Conservation (phyloP, 1,139 yeast species). For the Zhuliangozyma blackwelliae region DNA sequence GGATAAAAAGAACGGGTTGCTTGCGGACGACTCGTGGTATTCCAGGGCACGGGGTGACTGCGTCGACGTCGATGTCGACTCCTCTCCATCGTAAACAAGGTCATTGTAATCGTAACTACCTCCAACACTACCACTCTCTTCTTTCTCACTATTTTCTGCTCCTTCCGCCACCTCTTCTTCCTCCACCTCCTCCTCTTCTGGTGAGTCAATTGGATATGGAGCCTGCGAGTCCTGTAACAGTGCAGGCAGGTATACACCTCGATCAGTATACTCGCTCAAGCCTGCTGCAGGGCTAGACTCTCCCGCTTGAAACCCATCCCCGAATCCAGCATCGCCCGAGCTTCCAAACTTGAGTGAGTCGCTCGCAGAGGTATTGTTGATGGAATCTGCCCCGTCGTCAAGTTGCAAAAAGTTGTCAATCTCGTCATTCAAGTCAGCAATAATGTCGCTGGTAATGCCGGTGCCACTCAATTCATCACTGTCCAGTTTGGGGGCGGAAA, state of each 20-base stretch:
- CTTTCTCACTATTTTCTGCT: too few relatives aligned
- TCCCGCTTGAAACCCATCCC: conserved; percentile 4
- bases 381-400: conserved; percentile 1
- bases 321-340: conserved; percentile 1
- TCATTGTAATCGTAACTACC: too few relatives aligned
- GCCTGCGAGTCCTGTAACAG: background rate
- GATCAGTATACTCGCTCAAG: conserved; percentile 2
- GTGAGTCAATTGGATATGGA: conserved; percentile 6
- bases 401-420: conserved; percentile 11
- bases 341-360: background rate
- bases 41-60: too few relatives aligned
- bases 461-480: background rate
- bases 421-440: conserved; percentile 10
- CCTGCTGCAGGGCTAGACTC: background rate
- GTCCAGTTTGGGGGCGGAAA: background rate
- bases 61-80: too few relatives aligned
- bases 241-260: background rate
- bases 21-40: too few relatives aligned
- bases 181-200: background rate
- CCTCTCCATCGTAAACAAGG: too few relatives aligned
- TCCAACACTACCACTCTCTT: too few relatives aligned
- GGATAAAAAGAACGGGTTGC: too few relatives aligned
- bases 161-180: too few relatives aligned
- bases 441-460: conserved; percentile 6
- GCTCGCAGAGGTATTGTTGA: background rate